phyloP scores from a whole-genome alignment of 768 basidiomycete genomes.

The Tubosaeta sp. region DNA sequence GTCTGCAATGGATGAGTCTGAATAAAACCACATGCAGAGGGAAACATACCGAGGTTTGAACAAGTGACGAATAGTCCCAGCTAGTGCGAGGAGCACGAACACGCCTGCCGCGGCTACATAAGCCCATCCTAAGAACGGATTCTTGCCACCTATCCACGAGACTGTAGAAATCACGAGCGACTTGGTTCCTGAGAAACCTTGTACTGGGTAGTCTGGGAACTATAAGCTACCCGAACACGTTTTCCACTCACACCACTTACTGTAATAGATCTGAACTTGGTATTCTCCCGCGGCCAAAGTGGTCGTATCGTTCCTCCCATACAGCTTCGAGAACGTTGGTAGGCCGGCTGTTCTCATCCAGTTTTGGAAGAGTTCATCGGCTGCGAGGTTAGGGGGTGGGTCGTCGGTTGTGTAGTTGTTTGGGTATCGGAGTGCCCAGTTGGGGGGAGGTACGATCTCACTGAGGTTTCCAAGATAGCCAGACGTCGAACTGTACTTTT shows the following conservation, averaged over 20 bases:
- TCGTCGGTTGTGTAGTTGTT: conserved; percentile 61
- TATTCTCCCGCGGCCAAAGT: conserved; percentile 72
- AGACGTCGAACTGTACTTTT: conserved; percentile 70
- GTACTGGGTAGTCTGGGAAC: conserved; percentile 85
- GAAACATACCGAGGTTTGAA: conserved; percentile 77
- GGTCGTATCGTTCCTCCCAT: conserved; percentile 82
- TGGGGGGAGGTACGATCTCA: conserved; percentile 86
- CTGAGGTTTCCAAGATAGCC: conserved; percentile 53
- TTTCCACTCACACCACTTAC: conserved; percentile 37
- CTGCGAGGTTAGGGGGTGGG: conserved; percentile 67
- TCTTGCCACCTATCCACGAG: conserved; percentile 98
- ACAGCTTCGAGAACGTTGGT: conserved; percentile 95
- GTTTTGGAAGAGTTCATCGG: conserved; percentile 94
- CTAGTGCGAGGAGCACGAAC: conserved; percentile 82
- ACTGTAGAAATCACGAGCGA: conserved; percentile 96
- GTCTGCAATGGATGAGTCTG: conserved; percentile 39
- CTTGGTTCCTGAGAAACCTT: conserved; percentile 89
- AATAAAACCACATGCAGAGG: background rate
- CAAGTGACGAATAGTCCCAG: conserved; percentile 87
- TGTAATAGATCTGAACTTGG: conserved; percentile 70
- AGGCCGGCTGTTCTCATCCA: conserved; percentile 99
- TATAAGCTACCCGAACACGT: conserved; percentile 1
- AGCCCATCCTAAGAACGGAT: conserved; percentile 97
- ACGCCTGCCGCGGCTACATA: conserved; percentile 87
- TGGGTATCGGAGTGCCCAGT: conserved; percentile 77